phyloP scores from a whole-genome alignment of 768 basidiomycete species.

The Phaeotremella fagi region DNA sequence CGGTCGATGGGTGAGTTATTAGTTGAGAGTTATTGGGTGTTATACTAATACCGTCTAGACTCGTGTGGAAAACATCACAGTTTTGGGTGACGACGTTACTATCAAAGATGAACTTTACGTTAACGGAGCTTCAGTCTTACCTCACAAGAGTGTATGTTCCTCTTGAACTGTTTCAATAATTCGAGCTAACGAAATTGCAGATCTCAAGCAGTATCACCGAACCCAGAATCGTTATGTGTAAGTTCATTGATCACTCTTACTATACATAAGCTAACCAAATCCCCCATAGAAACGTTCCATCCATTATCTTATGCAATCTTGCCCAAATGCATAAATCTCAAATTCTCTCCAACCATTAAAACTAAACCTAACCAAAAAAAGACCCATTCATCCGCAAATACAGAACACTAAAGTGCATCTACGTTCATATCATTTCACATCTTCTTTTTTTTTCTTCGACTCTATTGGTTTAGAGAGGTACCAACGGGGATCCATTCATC shows the following conservation, averaged over 20 bases:
- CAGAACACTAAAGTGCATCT: no score
- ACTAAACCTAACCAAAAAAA: no score
- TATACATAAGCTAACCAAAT: no score
- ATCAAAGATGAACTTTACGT: conserved; percentile 54
- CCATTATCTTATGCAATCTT: no score
- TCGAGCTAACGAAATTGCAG: conserved; percentile 8
- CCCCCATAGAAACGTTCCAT: no score
- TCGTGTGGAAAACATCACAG: conserved; percentile 51
- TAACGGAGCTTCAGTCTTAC: conserved; percentile 51
- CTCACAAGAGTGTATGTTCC: conserved; percentile 48
- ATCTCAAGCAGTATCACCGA: conserved; percentile 48
- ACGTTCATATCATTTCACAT: no score
- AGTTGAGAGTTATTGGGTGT: not conserved
- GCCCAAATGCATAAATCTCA: no score
- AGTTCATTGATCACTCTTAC: conserved; percentile 11
- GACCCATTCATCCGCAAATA: no score
- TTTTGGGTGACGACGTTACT: conserved; percentile 53
- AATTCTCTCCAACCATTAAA: no score
- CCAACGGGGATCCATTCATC: no score
- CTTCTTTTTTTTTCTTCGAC: no score
- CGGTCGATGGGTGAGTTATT: conserved; percentile 47
- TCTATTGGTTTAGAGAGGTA: no score
- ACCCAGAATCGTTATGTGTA: conserved; percentile 48
- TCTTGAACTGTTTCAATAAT: not conserved
- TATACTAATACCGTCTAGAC: conserved; percentile 26